Base-by-base conservation (phyloP, 2,329 filamentous ascomycete genomes). In the Sporothrix protearum region DNA sequence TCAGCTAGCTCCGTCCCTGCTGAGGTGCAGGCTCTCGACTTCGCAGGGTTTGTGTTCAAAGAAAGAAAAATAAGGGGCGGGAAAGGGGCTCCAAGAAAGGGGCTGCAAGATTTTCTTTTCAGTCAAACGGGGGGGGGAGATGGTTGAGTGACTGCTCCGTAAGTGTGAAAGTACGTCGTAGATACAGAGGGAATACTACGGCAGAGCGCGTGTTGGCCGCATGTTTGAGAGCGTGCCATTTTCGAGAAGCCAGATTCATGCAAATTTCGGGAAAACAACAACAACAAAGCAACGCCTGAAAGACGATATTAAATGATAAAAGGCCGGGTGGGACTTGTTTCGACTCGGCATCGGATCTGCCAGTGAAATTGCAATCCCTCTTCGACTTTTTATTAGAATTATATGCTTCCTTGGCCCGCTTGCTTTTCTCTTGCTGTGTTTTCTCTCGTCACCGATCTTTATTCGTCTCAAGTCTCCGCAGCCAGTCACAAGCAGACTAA, bases 231-330 rank as follows among this genome's bases (percentile, higher is more conserved):
- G 3, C 12, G 28, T 33, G 16, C 3, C 28, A 33, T 57, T 39
- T 39, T 61, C 9, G 57, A 42, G 57, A 63, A 25, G 57, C n/a
- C 57, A 42, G 42, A 63, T 42, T 63, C 57, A 63, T 63, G 57
- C 33, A 63, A 42, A 63, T 63, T 33, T 33, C 14, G 33, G 25
- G 55, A 59, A 59, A n/a, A n/a, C n/a, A n/a, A n/a, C n/a, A n/a
- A 59, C 30, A 16, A 7, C 53, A 57, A 57, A 14, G 14, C 28
- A 30, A 55, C 4, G 25, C 7, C 45, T 16, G n/a, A 9, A 33
- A 19, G 42, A 39, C 39, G 45, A 49, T 6, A 49, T 19, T 16
- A 8, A 3, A 39, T 45, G 39, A 47, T 14, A 28, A 28, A 25
- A 30, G 39, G 25, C 22, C 19, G 25, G 39, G 61, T 47, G 61